Conservation (phyloP, 2,329 filamentous ascomycete species). For the Domatiomyces globalis region DNA sequence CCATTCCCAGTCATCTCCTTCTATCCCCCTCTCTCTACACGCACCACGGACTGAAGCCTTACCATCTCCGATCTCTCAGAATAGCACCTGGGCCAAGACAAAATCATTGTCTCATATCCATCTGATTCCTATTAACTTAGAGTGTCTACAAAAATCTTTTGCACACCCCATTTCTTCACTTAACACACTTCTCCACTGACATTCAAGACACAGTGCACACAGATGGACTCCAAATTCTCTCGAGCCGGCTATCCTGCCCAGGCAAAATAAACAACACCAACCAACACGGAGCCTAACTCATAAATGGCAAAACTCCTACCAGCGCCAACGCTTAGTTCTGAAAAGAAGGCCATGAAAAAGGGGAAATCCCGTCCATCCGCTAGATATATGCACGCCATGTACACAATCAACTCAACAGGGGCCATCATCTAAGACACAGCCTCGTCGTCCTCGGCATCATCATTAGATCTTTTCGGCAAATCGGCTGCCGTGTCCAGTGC, state of each 20-base stretch:
- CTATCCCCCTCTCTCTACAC: too few relatives aligned
- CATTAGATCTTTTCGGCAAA: constrained; percentile 26
- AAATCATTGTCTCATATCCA: too few relatives aligned
- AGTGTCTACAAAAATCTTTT: too few relatives aligned
- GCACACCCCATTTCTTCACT: too few relatives aligned
- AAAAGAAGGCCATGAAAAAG: neutral
- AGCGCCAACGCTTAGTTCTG: neutral
- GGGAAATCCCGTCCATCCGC: neutral
- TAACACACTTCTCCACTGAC: too few relatives aligned
- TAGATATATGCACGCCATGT: neutral
- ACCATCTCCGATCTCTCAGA: too few relatives aligned
- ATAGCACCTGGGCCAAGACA: too few relatives aligned
- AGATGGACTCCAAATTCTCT: neutral
- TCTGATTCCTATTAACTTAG: too few relatives aligned
- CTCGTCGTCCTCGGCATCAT: constrained; percentile 17
- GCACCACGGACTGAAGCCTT: too few relatives aligned
- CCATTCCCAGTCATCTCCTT: too few relatives aligned
- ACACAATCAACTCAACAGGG: neutral
- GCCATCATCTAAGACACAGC: constrained; percentile 4
- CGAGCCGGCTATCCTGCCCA: neutral
- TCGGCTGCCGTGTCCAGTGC: constrained; percentile 23
- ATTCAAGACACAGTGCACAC: too few relatives aligned
- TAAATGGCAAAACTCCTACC: neutral
- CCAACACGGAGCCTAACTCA: neutral
- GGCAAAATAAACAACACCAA: neutral